Evolutionary conservation across 2,329 filamentous ascomycete species (phyloP), one percentile per base, ranked within the genome.

Genomic region (Plenodomus tracheiphilus): DNA sequence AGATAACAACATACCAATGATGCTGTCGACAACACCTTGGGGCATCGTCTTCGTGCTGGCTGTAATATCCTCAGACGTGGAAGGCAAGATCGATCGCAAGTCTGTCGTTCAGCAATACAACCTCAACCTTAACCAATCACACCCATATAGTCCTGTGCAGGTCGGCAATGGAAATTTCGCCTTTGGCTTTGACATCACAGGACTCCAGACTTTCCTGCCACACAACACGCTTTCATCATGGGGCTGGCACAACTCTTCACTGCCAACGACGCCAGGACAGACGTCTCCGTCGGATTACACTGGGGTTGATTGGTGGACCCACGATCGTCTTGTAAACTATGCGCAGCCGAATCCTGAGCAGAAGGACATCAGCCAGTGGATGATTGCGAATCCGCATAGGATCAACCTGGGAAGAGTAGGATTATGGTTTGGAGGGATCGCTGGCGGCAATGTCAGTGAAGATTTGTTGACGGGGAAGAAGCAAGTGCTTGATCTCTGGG

Each of bases 301-400:
- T 0, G 75, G 74, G 1, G 44, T 75, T 8, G 68, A 76, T 39
- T 77, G 74, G 74, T 76, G 72, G 72, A 75, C 75, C 4, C 74
- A 78, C 51, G 74, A 64, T 18, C 61, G 72, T 7, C 62, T 77
- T 6, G 70, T 78, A 4, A 76, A 75, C 36, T 77, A 77, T 60
- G 68, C 68, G 17, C 72, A 75, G 49, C 72, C 74, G 0, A 77
- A 77, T 45, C 71, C 74, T 1, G 62, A 62, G 3, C 59, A 77
- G 43, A 59, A 63, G 15, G 65, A 71, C 8, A 77, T 77, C 20
- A 78, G 77, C 2, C 76, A 81, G 48, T 83, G 80, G 81, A 64
- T 83, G 17, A 80, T 80, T 22, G 71, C 74, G 46, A 82, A 82
- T 52, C 80, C 79, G 0, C 79, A 82, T 56, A 70, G 80, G 5